Conservation (phyloP, 805 yeast genomes). For the Yamadazyma sp. region DNA sequence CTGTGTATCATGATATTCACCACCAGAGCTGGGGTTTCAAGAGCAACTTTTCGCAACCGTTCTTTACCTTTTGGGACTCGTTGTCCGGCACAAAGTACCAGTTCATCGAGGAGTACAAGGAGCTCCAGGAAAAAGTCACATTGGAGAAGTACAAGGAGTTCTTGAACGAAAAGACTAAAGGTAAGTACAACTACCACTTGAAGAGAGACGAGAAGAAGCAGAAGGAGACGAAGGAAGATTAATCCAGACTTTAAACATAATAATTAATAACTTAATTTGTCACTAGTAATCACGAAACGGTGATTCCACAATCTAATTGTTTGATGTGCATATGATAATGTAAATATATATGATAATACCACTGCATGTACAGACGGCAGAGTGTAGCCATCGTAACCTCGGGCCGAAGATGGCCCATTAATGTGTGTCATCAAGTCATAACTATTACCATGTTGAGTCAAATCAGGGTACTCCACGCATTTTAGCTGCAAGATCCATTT, state of each 20-base stretch:
- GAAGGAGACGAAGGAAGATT: too few relatives aligned
- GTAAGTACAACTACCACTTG: conserved; percentile 10
- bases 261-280: neutral
- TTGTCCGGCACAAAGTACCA: conserved; percentile 69
- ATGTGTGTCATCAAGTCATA: too few relatives aligned
- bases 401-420: too few relatives aligned
- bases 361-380: too few relatives aligned
- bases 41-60: conserved; percentile 92
- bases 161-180: conserved; percentile 36
- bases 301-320: conserved; percentile 4
- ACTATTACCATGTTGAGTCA: too few relatives aligned
- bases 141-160: conserved; percentile 65
- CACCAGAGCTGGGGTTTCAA: conserved; percentile 96
- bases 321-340: conserved; percentile 11
- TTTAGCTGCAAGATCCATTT: too few relatives aligned
- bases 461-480: too few relatives aligned
- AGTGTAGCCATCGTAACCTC: too few relatives aligned
- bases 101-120: conserved; percentile 58
- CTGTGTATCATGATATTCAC: conserved; percentile 95
- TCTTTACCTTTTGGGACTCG: conserved; percentile 91
- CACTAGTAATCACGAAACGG: neutral
- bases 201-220: conserved; percentile 5
- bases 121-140: conserved; percentile 65
- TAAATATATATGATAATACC: neutral
- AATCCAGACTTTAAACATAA: too few relatives aligned